Evolutionary conservation across 225 moss, liverwort and hornwort genomes (phyloP).

Genomic region (Polytrichum commune): DNA sequence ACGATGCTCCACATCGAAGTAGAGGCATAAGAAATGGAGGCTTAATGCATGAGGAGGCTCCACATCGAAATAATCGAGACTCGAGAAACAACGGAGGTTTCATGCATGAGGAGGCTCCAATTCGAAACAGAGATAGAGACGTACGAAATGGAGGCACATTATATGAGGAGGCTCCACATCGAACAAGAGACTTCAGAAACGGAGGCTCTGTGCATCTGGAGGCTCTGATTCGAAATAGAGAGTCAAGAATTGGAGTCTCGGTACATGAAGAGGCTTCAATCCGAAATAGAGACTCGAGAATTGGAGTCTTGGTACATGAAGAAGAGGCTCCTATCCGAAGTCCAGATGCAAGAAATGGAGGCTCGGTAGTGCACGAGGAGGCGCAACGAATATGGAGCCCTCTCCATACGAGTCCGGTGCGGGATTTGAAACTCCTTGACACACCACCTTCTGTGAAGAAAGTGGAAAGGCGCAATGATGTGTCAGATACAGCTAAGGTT

Average conservation of each 20-base stretch:
- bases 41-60: no score
- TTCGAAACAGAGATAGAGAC: constrained; percentile 12
- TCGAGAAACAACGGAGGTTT: no score
- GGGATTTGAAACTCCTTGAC: constrained; percentile 14
- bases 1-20: no score
- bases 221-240: neutral
- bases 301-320: constrained; percentile 12
- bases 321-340: constrained; percentile 10
- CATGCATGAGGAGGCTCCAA: constrained; percentile 15
- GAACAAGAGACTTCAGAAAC: constrained; percentile 2
- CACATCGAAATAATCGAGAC: no score
- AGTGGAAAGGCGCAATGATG: constrained; percentile 30
- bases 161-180: neutral
- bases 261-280: constrained; percentile 16
- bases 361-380: constrained; percentile 10
- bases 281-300: constrained; percentile 12
- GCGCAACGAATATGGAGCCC: constrained; percentile 17
- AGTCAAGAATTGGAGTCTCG: no score
- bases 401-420: constrained; percentile 22
- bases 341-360: constrained; percentile 18
- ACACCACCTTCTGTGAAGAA: constrained; percentile 33
- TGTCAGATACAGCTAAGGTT: constrained; percentile 15
- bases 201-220: neutral
- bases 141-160: constrained; percentile 20
- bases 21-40: no score